A percentile compares a stretch with the other conserved stretches of the same genome.
Conservation (phyloP, 2,329 filamentous ascomycete species). For the Nemania sp. region DNA sequence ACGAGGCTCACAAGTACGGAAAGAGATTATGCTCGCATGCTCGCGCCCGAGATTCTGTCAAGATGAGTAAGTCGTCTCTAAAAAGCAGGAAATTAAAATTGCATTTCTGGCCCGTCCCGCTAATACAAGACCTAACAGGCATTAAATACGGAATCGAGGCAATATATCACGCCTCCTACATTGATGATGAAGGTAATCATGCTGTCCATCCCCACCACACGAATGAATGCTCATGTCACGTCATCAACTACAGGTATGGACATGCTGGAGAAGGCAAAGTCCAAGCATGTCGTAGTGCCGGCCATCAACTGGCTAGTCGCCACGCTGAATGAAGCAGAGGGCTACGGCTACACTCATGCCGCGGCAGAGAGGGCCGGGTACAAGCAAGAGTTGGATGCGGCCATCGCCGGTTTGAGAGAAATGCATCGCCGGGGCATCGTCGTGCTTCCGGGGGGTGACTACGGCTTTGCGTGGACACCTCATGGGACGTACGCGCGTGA, state of each 20-base stretch:
- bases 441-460: slow-evolving; percentile 52
- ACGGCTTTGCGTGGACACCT: slow-evolving; percentile 53
- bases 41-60: slow-evolving; percentile 35
- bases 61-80: too few relatives aligned
- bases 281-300: slow-evolving; percentile 41
- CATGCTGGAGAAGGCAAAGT: slow-evolving; percentile 46
- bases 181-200: slow-evolving; percentile 42
- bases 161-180: slow-evolving; percentile 53
- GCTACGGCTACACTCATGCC: slow-evolving; percentile 46
- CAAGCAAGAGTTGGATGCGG: slow-evolving; percentile 47
- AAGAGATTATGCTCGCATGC: slow-evolving; percentile 51
- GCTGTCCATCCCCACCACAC: too few relatives aligned
- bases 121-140: slow-evolving; percentile 43
- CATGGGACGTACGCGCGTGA: slow-evolving; percentile 54
- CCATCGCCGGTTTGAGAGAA: slow-evolving; percentile 46
- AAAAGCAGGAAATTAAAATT: too few relatives aligned
- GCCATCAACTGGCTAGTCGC: slow-evolving; percentile 45
- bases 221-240: too few relatives aligned
- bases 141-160: slow-evolving; percentile 44
- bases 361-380: slow-evolving; percentile 51
- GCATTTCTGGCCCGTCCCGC: too few relatives aligned
- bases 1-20: slow-evolving; percentile 49
- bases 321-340: slow-evolving; percentile 35
- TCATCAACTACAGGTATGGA: slow-evolving; percentile 37
- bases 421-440: slow-evolving; percentile 52